Conservation (phyloP, 176 grass and related monocot species). For the Raddia guianensis region DNA sequence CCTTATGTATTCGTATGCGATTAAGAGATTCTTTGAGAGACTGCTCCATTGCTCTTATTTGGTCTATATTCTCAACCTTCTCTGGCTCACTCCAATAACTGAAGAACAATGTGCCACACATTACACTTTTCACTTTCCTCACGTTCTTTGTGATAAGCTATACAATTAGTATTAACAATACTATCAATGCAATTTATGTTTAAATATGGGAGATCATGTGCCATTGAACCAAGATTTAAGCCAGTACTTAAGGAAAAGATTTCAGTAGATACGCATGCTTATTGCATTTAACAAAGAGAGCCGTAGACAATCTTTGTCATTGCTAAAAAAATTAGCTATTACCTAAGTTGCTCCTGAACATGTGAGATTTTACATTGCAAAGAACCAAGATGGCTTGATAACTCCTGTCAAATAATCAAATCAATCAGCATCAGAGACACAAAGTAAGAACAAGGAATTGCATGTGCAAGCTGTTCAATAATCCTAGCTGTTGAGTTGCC, state of each 20-base stretch:
- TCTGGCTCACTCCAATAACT: conserved; percentile 79
- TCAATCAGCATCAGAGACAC: neutral
- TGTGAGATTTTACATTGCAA: conserved; percentile 69
- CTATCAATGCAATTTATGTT: conserved; percentile 28
- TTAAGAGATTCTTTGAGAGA: conserved; percentile 68
- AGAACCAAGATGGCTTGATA: conserved; percentile 59
- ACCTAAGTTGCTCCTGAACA: conserved; percentile 68
- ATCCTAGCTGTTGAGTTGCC: conserved; percentile 1
- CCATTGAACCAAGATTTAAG: conserved; percentile 38
- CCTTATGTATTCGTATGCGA: conserved; percentile 61
- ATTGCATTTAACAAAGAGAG: conserved; percentile 27
- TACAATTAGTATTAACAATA: conserved; percentile 34
- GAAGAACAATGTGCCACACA: conserved; percentile 36
- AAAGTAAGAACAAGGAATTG: conserved; percentile 8
- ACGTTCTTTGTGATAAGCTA: conserved; percentile 24
- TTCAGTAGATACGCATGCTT: conserved; percentile 15
- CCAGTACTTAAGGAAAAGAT: conserved; percentile 40
- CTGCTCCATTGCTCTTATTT: conserved; percentile 81
- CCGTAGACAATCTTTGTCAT: neutral
- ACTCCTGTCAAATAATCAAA: conserved; percentile 51
- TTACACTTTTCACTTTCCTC: conserved; percentile 6
- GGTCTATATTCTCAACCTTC: conserved; percentile 66
- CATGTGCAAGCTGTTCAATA: neutral
- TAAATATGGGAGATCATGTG: conserved; percentile 19
- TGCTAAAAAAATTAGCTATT: conserved; percentile 23